Evolutionary conservation across 208 protist species (phyloP), one percentile per base, ranked within the genome.

Genomic region (Wallacemonas rigidus): DNA sequence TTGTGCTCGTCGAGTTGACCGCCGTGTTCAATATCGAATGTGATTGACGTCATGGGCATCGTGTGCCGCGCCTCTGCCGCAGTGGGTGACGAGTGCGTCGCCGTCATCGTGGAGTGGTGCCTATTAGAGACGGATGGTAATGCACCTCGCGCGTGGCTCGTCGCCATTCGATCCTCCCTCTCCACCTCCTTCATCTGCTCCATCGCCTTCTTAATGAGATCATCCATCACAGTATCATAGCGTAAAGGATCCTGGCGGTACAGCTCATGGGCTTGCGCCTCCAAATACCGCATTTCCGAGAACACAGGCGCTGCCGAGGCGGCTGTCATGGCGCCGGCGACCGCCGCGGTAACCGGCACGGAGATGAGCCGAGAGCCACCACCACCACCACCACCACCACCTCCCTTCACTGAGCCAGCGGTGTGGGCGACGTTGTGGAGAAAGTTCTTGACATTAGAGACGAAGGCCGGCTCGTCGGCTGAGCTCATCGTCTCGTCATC

Each of bases 211-310:
- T 68, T 44, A 47, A 94, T 78, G 45, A 95, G 53, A 67, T 94
- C 87, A 36, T 92, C 82, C 43, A 96, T 79, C n/a, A 96, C 91
- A 38, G 80, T 83, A 69, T 94, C 84, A 76, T 91, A 96, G 15
- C 88, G 80, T 11, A 89, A 69, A 44, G 91, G 91, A 62, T 96
- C 91, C 40, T 84, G 77, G 55, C 90, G 69, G 60, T 92, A 96
- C 53, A 96, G 86, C 61, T 87, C 80, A 6, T 75, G 82, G 15
- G 89, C 86, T 55, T 93, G 83, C 50, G 88, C 77, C 69, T 93
- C 81, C 45, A 92, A 70, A 61, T 81, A 44, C 26, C 83, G 78
- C 63, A 96, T 70, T 53, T 94, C 86, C 2, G 84, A 77, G 1
- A 58, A 67, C 41, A 82, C 48, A 1, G 78, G 79, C 38, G 67